Evolutionary conservation across 2,329 filamentous ascomycete genomes (phyloP).

Genomic region (Diaporthe nobilis): DNA sequence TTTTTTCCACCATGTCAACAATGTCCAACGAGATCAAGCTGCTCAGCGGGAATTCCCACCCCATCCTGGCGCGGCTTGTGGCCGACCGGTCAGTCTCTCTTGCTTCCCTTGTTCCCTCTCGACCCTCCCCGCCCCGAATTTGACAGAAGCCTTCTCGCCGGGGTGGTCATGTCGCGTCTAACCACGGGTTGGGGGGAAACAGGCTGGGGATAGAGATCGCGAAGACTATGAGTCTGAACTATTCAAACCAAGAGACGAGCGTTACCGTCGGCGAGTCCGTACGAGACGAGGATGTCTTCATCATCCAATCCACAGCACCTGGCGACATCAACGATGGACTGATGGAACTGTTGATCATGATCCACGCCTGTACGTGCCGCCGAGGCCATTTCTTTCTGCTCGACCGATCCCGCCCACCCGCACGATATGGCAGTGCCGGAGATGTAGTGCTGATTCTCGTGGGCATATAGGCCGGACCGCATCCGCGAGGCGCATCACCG

Average conservation of each 20-base stretch:
- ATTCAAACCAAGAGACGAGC: constrained; percentile 89
- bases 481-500: constrained; percentile 91
- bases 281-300: constrained; percentile 98
- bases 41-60: constrained; percentile 56
- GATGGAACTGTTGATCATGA: constrained; percentile 99
- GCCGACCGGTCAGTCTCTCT: constrained; percentile 56
- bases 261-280: constrained; percentile 97
- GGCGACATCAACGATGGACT: constrained; percentile 98
- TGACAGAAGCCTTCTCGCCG: neutral
- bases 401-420: neutral
- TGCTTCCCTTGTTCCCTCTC: neutral
- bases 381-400: neutral
- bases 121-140: neutral
- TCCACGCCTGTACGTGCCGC: constrained; percentile 82
- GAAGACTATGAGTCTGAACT: constrained; percentile 85
- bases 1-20: constrained; percentile 40
- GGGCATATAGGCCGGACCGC: constrained; percentile 62
- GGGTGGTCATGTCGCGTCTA: constrained; percentile 22
- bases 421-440: neutral
- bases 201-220: constrained; percentile 84
- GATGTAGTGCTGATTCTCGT: constrained; percentile 9
- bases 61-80: constrained; percentile 48
- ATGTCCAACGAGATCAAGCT: constrained; percentile 70
- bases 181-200: constrained; percentile 38
- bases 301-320: constrained; percentile 93